Conservation (phyloP, 164 flowering plant genomes). For the Stephania japonica region DNA sequence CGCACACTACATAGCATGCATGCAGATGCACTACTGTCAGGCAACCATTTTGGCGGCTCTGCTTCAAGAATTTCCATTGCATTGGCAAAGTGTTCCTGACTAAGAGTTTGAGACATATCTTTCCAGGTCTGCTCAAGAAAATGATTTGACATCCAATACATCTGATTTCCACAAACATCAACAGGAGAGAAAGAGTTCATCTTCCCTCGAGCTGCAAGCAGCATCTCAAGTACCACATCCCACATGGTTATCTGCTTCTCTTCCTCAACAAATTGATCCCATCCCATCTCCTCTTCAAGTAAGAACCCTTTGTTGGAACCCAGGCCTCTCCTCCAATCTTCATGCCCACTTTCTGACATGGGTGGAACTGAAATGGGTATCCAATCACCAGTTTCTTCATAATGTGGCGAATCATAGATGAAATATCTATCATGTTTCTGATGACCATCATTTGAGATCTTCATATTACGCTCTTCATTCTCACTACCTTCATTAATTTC, state of each 20-base stretch:
- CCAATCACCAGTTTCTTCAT: conserved; percentile 91
- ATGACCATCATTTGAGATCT: neutral
- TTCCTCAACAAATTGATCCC: conserved; percentile 55
- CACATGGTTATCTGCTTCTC: conserved; percentile 90
- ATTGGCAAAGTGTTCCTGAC: conserved; percentile 58
- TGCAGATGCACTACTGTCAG: conserved; percentile 84
- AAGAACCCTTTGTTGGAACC: conserved; percentile 64
- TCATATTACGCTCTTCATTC: neutral
- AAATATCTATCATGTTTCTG: conserved; percentile 56
- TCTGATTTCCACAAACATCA: conserved; percentile 27
- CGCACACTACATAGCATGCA: conserved; percentile 90
- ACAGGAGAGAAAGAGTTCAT: conserved; percentile 60
- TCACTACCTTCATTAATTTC: neutral
- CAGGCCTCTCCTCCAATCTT: conserved; percentile 57
- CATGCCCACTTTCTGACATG: conserved; percentile 64
- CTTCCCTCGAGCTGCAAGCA: conserved; percentile 79
- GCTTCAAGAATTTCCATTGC: conserved; percentile 64
- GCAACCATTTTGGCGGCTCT: conserved; percentile 89
- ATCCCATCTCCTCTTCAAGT: conserved; percentile 81
- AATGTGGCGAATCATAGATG: conserved; percentile 66
- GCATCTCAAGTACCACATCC: conserved; percentile 89
- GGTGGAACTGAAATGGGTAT: conserved; percentile 98
- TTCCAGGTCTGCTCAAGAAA: conserved; percentile 91
- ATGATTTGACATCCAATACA: conserved; percentile 56
- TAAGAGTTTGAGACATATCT: conserved; percentile 91